phyloP scores from a whole-genome alignment of 805 yeast genomes.

The Wickerhamomyces ciferrii region DNA sequence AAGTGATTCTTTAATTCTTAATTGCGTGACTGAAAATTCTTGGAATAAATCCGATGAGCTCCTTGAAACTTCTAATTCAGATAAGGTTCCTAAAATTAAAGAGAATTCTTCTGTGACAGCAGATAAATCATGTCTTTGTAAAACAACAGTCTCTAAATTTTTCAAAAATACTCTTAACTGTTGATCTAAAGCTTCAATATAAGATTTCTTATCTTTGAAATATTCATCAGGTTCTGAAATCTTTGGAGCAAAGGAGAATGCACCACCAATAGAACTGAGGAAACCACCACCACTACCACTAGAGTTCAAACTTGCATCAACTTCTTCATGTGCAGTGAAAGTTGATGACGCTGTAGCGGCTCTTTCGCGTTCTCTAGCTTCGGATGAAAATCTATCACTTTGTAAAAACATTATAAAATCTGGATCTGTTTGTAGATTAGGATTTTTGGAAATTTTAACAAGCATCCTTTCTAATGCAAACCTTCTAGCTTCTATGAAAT shows the following conservation, averaged over 20 bases:
- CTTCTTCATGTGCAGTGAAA: constrained; percentile 20
- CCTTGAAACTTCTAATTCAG: constrained; percentile 71
- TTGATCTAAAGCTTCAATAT: constrained; percentile 65
- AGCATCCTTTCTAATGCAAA: constrained; percentile 85
- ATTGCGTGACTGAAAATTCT: constrained; percentile 70
- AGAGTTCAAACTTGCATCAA: constrained; percentile 26
- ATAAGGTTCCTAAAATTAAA: constrained; percentile 48
- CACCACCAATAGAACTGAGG: constrained; percentile 61
- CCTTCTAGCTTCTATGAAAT: constrained; percentile 82
- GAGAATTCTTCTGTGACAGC: constrained; percentile 66
- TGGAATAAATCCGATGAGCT: constrained; percentile 56
- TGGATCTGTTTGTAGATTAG: constrained; percentile 56
- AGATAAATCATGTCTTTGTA: constrained; percentile 72
- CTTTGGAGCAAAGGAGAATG: constrained; percentile 62
- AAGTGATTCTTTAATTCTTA: constrained; percentile 63
- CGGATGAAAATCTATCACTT: constrained; percentile 64
- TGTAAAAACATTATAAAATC: constrained; percentile 78
- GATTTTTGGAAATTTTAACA: constrained; percentile 54
- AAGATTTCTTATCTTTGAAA: constrained; percentile 63
- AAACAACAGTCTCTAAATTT: constrained; percentile 67
- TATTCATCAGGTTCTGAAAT: constrained; percentile 74
- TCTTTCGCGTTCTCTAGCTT: constrained; percentile 58
- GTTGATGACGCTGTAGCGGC: constrained; percentile 44
- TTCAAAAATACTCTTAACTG: constrained; percentile 66
- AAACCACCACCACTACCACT: constrained; percentile 45